phyloP scores from a whole-genome alignment of 1,139 yeast species.

The Nakaseomyces glabratus region DNA sequence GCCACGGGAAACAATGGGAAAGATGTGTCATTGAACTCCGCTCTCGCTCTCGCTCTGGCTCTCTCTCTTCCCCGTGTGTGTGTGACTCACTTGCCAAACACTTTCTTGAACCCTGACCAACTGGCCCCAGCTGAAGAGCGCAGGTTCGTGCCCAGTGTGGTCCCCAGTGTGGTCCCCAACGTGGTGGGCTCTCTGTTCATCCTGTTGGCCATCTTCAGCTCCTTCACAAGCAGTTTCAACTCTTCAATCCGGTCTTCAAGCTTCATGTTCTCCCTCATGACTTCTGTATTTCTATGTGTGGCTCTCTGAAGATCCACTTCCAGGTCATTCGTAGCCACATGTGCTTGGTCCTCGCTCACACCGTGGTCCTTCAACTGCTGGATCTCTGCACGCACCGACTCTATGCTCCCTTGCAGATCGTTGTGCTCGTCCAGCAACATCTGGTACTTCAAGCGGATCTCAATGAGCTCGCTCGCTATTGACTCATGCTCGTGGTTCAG shows the following conservation, averaged over 20 bases:
- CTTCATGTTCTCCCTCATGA: conserved; percentile 43
- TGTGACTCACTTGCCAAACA: conserved; percentile 9
- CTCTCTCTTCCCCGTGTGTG: too few species aligned
- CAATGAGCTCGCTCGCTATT: conserved; percentile 63
- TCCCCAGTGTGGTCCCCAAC: not conserved
- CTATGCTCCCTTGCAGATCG: conserved; percentile 42
- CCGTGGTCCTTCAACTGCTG: conserved; percentile 37
- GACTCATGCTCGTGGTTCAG: conserved; percentile 70
- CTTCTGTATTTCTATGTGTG: conserved; percentile 50
- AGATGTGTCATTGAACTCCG: too few species aligned
- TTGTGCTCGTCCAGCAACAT: conserved; percentile 57
- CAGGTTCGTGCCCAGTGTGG: conserved; percentile 7
- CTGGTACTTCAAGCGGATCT: conserved; percentile 51
- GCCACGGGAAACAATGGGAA: too few species aligned
- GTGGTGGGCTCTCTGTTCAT: conserved; percentile 8
- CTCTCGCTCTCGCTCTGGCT: too few species aligned
- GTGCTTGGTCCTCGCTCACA: conserved; percentile 26
- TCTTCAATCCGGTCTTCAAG: conserved; percentile 38
- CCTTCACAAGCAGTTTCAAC: conserved; percentile 26
- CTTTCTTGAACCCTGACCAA: conserved; percentile 16
- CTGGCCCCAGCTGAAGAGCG: conserved; percentile 1
- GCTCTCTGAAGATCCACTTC: conserved; percentile 38
- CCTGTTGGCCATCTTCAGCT: conserved; percentile 11
- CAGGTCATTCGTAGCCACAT: conserved; percentile 27
- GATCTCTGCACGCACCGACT: too few species aligned